Percentiles rank a stretch among this genome's conserved stretches.
Evolutionary conservation across 768 basidiomycete genomes (phyloP).

Genomic region (Phylloporus sp.): DNA sequence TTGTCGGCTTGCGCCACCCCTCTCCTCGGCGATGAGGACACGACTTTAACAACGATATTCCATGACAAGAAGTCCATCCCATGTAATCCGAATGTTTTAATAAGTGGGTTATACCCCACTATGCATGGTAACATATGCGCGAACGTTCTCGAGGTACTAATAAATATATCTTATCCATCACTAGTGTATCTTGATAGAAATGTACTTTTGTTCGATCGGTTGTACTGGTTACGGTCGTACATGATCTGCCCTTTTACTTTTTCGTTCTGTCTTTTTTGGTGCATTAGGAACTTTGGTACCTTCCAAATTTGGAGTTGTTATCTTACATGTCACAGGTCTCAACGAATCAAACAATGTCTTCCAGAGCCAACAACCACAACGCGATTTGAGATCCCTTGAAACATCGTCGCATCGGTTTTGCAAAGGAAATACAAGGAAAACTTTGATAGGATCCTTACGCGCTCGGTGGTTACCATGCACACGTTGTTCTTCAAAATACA

Average conservation of each 20-base stretch:
- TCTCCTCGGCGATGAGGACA: neutral
- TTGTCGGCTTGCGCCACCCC: neutral
- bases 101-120: neutral
- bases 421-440: neutral
- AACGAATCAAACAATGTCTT: neutral
- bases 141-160: neutral
- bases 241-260: neutral
- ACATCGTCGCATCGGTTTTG: neutral
- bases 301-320: too few relatives aligned
- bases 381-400: too few relatives aligned
- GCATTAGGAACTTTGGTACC: neutral
- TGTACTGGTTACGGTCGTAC: neutral
- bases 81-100: neutral
- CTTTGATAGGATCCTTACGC: neutral
- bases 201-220: neutral
- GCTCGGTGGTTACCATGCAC: constrained; percentile 5
- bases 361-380: neutral
- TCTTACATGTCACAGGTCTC: too few relatives aligned
- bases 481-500: constrained; percentile 12
- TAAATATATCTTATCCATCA: neutral
- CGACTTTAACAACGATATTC: neutral
- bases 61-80: neutral
- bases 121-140: neutral
- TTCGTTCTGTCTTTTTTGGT: neutral
- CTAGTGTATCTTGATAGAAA: neutral